Base-by-base conservation (phyloP, 164 flowering plant genomes). In the Aristolochia contorta region DNA sequence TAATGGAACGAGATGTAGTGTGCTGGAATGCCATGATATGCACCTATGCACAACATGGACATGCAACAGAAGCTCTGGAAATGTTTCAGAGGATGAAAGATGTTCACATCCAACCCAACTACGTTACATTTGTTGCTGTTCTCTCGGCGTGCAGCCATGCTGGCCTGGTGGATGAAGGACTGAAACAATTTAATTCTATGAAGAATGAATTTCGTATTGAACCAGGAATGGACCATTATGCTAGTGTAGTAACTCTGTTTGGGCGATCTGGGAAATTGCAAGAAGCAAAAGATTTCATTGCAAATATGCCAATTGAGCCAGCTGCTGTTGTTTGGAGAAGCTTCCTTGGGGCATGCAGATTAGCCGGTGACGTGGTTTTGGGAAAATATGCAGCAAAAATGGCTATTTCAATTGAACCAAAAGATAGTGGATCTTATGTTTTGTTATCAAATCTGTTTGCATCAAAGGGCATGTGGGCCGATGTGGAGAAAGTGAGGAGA, bases 21-120 rank as follows among this genome's bases (percentile, higher is more conserved):
- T 82, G 87, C 62, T 87, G 90, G 90, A 84, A 84, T 61, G 77
- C 90, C 27, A 80, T 87, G 74, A 83, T 87, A 57, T 75, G 80
- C 19, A 80, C 77, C 47, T 74, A 79, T 67, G 94, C 90, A 0
- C 80, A 83, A 45, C 86, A 87, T 61, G 90, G 90, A 43, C 69
- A 80, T 65, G 84, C 84, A 12, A 60, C 67, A 48, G 75, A 77
- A 67, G 84, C 93, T 51, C 77, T 86, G 43, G 18, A 25, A n/a
- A 46, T 80, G 67, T 84, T 79, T 58, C 73, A 76, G 45, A 23
- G 32, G 54, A 78, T 86, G 87, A 56, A 65, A 21, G 63, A 63
- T 5, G 74, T 68, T 54, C 80, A 80, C 52, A 63, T 84, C 22
- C 62, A 73, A 68, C 93, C 93, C 43, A 82, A 78, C 63, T 78